A percentile compares a stretch with the other conserved stretches of the same genome.
phyloP scores from a whole-genome alignment of 352 stramenopile genomes.

The Phytophthora agathidicida region DNA sequence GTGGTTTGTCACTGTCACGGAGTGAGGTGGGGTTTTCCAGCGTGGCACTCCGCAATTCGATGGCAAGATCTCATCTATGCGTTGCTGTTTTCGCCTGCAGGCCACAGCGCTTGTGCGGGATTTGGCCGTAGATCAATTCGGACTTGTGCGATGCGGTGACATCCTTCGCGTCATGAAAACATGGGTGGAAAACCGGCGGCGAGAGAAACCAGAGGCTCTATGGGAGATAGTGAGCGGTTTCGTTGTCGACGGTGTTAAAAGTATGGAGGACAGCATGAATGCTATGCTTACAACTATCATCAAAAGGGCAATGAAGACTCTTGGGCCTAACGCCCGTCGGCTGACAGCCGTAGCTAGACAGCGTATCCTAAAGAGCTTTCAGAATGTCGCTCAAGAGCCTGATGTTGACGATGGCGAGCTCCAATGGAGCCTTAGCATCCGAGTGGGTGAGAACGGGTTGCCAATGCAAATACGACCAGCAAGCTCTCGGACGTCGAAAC shows the following conservation, averaged over 20 bases:
- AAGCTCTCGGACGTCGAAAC: constrained; percentile 8
- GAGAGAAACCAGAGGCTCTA: constrained; percentile 33
- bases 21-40: constrained; percentile 32
- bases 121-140: constrained; percentile 46
- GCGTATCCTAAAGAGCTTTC: constrained; percentile 11
- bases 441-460: constrained; percentile 18
- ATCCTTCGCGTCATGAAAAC: constrained; percentile 53
- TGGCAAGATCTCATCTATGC: not conserved
- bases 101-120: constrained; percentile 37
- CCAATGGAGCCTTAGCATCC: constrained; percentile 40
- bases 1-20: constrained; percentile 29
- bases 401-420: constrained; percentile 43
- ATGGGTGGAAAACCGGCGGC: constrained; percentile 35
- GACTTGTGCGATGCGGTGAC: constrained; percentile 54
- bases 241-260: constrained; percentile 21
- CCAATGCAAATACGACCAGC: not conserved
- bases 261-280: constrained; percentile 24
- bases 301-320: constrained; percentile 9
- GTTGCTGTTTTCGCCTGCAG: constrained; percentile 26
- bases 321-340: constrained; percentile 1
- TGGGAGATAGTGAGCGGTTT: constrained; percentile 44
- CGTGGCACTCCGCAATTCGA: not conserved
- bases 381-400: not conserved
- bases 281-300: constrained; percentile 5
- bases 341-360: constrained; percentile 17